These are phyloP conservation scores for Xylaria curta DNA, from an alignment of 495 filamentous ascomycete genomes.

Conservation along the genomic window DNA sequence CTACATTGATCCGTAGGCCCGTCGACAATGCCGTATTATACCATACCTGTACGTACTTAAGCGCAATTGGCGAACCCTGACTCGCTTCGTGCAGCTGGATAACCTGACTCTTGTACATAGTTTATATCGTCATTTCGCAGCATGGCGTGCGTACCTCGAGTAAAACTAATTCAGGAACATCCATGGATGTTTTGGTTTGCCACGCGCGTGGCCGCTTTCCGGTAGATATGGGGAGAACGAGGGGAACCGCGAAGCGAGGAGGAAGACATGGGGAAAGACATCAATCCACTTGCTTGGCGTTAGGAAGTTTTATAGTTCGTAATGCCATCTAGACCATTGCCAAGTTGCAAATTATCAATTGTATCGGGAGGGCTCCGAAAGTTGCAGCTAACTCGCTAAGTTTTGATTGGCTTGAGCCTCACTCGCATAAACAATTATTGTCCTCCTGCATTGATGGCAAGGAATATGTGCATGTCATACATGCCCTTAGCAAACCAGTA, in stretches of 20 bases:
- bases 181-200: background rate
- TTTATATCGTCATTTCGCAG: constrained; percentile 13
- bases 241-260: background rate
- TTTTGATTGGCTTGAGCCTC: background rate
- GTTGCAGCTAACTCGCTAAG: background rate
- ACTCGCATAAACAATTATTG: background rate
- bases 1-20: constrained; percentile 7
- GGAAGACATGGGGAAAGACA: background rate
- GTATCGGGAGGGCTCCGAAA: background rate
- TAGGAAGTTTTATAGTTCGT: background rate
- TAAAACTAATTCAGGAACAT: constrained; percentile 16
- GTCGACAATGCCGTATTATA: background rate
- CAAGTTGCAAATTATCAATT: background rate
- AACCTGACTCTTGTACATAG: background rate
- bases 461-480: background rate
- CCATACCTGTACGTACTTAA: constrained; percentile 1
- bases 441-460: background rate
- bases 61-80: constrained; percentile 20
- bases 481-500: background rate
- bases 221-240: constrained; percentile 17
- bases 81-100: background rate
- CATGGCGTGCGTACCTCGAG: background rate
- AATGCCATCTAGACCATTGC: background rate
- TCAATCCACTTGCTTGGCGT: constrained; percentile 12
- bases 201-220: constrained; percentile 1